These are phyloP conservation scores for Colletotrichum sp. DNA, from an alignment of 2,329 filamentous ascomycete genomes.

Conservation along the genomic window DNA sequence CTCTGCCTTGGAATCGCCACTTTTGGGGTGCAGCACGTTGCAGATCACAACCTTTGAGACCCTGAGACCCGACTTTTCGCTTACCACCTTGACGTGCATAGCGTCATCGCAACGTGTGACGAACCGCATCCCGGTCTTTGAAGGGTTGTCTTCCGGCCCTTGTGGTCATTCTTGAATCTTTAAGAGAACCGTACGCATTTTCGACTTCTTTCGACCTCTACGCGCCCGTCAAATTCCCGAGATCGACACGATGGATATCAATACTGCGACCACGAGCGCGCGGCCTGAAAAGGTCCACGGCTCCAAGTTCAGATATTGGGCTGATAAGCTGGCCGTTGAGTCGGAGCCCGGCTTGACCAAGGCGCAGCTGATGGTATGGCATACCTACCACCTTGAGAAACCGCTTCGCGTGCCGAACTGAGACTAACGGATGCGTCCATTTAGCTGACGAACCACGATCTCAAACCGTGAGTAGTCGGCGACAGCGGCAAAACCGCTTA, in stretches of 20 bases:
- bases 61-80: slow-evolving; percentile 1
- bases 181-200: background rate
- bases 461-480: slow-evolving; percentile 57
- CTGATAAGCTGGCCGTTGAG: slow-evolving; percentile 72
- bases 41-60: slow-evolving; percentile 8
- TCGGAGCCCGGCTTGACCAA: slow-evolving; percentile 78
- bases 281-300: slow-evolving; percentile 29
- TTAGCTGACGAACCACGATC: slow-evolving; percentile 80
- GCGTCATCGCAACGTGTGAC: slow-evolving; percentile 13
- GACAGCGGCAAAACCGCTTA: background rate
- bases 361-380: slow-evolving; percentile 76
- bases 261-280: slow-evolving; percentile 21
- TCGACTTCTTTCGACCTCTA: background rate
- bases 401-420: background rate
- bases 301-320: slow-evolving; percentile 46
- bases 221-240: background rate
- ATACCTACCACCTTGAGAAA: background rate
- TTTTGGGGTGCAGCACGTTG: background rate
- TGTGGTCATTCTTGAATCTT: background rate
- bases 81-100: slow-evolving; percentile 1
- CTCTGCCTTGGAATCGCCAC: slow-evolving; percentile 12
- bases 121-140: background rate
- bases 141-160: background rate
- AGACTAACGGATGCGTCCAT: background rate
- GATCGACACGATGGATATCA: slow-evolving; percentile 3